Evolutionary conservation across 139 green algal species (phyloP).

Genomic region (Chlamydomonas sp.): DNA sequence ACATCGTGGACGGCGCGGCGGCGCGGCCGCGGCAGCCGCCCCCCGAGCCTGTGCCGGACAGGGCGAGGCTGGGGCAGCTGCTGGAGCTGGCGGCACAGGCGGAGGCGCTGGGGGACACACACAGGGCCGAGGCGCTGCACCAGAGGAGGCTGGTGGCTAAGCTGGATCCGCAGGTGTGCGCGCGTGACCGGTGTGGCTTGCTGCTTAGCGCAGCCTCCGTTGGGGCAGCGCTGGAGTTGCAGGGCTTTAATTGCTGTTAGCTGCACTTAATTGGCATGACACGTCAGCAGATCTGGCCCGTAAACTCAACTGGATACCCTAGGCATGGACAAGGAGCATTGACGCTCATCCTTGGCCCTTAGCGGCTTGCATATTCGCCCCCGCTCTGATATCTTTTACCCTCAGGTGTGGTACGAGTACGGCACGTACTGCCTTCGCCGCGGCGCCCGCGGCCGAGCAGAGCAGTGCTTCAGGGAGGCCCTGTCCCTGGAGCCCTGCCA

Average conservation of each 20-base stretch:
- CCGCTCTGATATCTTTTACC: neutral
- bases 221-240: too few species aligned
- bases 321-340: too few species aligned
- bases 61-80: conserved; percentile 25
- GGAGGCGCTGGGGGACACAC: conserved; percentile 12
- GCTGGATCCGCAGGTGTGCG: conserved; percentile 2
- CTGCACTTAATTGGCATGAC: too few species aligned
- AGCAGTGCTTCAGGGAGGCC: conserved; percentile 31
- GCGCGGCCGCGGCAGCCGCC: conserved; percentile 11
- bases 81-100: conserved; percentile 36
- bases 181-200: too few species aligned
- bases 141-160: conserved; percentile 33
- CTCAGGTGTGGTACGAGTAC: conserved; percentile 40
- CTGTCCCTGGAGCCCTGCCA: conserved; percentile 36
- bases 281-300: too few species aligned
- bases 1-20: conserved; percentile 3
- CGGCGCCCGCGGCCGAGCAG: conserved; percentile 7
- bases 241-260: too few species aligned
- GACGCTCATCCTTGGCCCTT: too few species aligned
- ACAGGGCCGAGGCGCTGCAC: conserved; percentile 35
- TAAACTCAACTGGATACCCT: too few species aligned
- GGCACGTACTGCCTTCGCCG: conserved; percentile 31
- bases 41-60: conserved; percentile 22
- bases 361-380: too few species aligned
- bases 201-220: too few species aligned